Evolutionary conservation across 1,284 basidiomycete species (phyloP), one percentile per base, ranked within the genome.

Genomic region (Mrakiaceae sp.): DNA sequence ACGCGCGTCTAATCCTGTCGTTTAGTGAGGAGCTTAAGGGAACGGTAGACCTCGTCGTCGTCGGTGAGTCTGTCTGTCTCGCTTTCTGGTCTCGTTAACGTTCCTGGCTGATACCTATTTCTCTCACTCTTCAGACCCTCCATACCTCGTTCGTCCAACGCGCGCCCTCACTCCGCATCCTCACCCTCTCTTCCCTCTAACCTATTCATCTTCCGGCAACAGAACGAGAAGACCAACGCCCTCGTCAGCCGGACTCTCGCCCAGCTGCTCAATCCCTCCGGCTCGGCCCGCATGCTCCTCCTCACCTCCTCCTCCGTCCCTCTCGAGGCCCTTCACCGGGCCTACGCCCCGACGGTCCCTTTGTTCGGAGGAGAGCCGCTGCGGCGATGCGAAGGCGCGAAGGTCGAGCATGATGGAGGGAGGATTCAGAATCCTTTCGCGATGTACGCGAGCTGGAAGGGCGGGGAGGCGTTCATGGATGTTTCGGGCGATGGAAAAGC

Each of bases 21-120:
- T 27, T 27, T 27, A 27, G 27, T 0, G 50, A 66, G 11, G 67
- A 68, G 44, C 58, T 74, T 2, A 46, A 64, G 9, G 71, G 69
- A 0, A 71, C 64, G 0, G 72, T 75, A 16, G 73, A 74, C 27
- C 61, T 75, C 0, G 69, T 71, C 7, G 68, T 75, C 2, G 66
- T 70, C 4, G 27, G 27, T 27, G 27, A 27, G 27, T 27, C 27
- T 27, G 27, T 27, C 27, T 27, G 1, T 27, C 27, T 27, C 27
- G 27, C 27, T 27, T 27, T 27, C 27, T 27, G 27, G 27, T 27
- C 27, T 27, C 27, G 27, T 27, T 27, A 27, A 27, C 27, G 27
- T 27, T 27, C 27, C 27, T 27, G 27, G 27, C 27, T 27, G 27
- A 27, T 27, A 27, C 27, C 27, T 27, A 27, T 27, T 27, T 27